A percentile compares a stretch with the other conserved stretches of the same genome.
phyloP scores from a whole-genome alignment of 2,329 filamentous ascomycete genomes.

The Hypoxylon sp. region DNA sequence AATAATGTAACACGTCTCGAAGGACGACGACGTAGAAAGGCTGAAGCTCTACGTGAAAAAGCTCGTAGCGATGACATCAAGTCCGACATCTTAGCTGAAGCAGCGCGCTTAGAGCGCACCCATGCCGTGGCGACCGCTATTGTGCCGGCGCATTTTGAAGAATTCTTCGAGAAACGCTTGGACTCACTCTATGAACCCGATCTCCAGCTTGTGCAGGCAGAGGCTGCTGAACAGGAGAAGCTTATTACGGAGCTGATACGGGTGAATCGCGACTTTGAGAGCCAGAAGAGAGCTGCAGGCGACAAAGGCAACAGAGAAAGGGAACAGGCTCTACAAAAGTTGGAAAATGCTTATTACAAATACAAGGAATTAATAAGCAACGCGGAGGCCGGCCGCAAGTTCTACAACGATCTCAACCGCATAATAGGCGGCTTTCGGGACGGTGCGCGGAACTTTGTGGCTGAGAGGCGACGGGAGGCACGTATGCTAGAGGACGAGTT shows the following conservation, averaged over 20 bases:
- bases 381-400: conserved; percentile 90
- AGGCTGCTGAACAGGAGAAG: conserved; percentile 82
- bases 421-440: conserved; percentile 89
- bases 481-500: conserved; percentile 69
- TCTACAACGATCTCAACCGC: conserved; percentile 95
- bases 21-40: conserved; percentile 81
- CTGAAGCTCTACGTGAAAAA: conserved; percentile 84
- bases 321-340: conserved; percentile 85
- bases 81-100: conserved; percentile 84
- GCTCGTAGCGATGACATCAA: conserved; percentile 91
- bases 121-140: conserved; percentile 85
- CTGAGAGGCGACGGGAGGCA: conserved; percentile 85
- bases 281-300: conserved; percentile 77
- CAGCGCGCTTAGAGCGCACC: conserved; percentile 85
- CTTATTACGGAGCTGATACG: conserved; percentile 78
- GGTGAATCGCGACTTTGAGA: conserved; percentile 83
- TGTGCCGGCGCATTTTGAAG: conserved; percentile 90
- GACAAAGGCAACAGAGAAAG: conserved; percentile 76
- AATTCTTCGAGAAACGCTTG: conserved; percentile 87
- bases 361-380: conserved; percentile 97
- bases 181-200: conserved; percentile 84
- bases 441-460: conserved; percentile 80
- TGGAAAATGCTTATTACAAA: conserved; percentile 94
- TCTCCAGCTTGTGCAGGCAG: conserved; percentile 77
- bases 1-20: conserved; percentile 91